These are phyloP conservation scores for Herpetospermum pedunculosum DNA, from an alignment of 306 rosid species.

Conservation along the genomic window DNA sequence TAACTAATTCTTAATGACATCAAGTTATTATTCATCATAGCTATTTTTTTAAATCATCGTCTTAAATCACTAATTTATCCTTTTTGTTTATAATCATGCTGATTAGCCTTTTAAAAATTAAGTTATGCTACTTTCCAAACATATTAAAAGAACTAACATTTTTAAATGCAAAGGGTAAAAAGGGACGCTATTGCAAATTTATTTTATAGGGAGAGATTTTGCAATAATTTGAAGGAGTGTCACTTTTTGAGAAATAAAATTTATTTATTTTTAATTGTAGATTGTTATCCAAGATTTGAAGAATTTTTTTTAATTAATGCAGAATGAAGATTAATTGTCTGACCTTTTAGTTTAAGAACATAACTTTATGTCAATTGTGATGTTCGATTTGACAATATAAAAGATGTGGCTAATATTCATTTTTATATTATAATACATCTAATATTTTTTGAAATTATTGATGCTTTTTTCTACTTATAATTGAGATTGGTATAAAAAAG, in stretches of 20 bases:
- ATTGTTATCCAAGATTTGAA: no score
- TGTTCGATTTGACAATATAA: no score
- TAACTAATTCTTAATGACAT: background rate
- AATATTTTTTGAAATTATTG: no score
- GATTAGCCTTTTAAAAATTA: background rate
- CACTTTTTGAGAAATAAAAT: background rate
- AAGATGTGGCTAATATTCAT: no score
- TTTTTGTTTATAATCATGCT: background rate
- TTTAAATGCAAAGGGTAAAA: background rate
- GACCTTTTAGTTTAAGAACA: no score
- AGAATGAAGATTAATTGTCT: no score
- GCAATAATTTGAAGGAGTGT: background rate
- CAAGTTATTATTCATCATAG: background rate
- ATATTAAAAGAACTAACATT: background rate
- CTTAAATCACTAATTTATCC: background rate
- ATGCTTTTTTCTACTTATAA: no score
- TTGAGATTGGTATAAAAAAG: no score
- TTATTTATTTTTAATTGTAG: background rate
- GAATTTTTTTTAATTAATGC: no score
- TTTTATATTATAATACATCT: no score
- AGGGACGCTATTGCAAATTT: background rate
- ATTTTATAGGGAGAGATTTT: background rate
- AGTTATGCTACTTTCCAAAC: background rate
- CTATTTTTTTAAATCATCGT: background rate
- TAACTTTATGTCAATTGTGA: no score